Evolutionary conservation across 139 green algal species (phyloP).

Genomic region (Zygnema circumcarinatum): DNA sequence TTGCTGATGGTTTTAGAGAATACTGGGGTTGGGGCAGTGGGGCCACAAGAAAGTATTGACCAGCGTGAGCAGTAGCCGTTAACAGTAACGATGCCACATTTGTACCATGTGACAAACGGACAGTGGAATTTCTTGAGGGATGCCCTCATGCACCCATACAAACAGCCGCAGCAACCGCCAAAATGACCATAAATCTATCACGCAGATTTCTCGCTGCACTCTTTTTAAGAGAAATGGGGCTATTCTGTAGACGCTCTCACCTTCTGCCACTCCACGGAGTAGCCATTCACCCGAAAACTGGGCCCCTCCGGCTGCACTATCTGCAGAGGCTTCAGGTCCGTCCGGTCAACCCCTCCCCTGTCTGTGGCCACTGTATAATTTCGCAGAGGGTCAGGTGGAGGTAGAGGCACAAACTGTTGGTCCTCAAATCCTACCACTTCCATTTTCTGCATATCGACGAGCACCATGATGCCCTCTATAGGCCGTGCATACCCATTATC

Average conservation of each 20-base stretch:
- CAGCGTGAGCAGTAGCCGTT: no score
- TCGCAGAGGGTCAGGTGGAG: slow-evolving; percentile 48
- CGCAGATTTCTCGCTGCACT: no score
- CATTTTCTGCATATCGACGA: slow-evolving; percentile 48
- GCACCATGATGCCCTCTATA: slow-evolving; percentile 39
- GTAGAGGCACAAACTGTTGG: slow-evolving; percentile 41
- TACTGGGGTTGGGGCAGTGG: neutral
- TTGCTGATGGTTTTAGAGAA: no score
- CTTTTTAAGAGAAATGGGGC: no score
- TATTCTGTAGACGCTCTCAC: no score
- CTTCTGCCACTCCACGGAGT: slow-evolving; percentile 75
- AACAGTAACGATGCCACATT: no score
- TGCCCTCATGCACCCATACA: slow-evolving; percentile 2
- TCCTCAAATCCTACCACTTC: slow-evolving; percentile 42
- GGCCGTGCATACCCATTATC: slow-evolving; percentile 54
- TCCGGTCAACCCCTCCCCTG: slow-evolving; percentile 5
- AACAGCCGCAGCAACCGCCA: no score
- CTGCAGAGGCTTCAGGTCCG: slow-evolving; percentile 40
- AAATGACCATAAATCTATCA: no score
- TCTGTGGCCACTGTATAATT: slow-evolving; percentile 32
- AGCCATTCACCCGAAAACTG: slow-evolving; percentile 76
- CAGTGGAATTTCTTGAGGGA: neutral
- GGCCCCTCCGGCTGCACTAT: slow-evolving; percentile 64
- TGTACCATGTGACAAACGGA: no score
- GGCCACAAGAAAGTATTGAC: neutral